Base-by-base conservation (phyloP, 177 flowering plant genomes). In the Vitis hybrid region DNA sequence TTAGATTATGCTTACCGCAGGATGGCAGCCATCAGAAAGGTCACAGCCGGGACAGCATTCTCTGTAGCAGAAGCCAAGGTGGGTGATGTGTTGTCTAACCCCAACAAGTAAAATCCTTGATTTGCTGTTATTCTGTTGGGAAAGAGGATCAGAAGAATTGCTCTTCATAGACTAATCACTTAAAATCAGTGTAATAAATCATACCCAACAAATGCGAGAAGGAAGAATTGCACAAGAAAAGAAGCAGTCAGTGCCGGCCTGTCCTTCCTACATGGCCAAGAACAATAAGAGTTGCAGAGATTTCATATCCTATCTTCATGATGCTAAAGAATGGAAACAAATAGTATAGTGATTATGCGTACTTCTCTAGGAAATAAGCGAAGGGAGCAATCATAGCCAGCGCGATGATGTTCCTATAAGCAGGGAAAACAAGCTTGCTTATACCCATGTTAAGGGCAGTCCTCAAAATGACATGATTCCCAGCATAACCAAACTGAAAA, bases 371-470 rank as follows among this genome's bases (percentile, higher is more conserved):
- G 60, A 78, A 70, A 69, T 75, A 78, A 2, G 81, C 81, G 33
- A 54, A 67, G 59, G 81, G 81, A 65, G 20, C 62, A 10, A 77
- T 71, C 5, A 61, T 8, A 58, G 59, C 9, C 50, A 77, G 52
- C 0, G 80, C 80, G 1, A 73, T 22, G 68, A 70, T 74, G 70
- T 73, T 77, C 71, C 80, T 69, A 6, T 77, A 77, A 62, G 71
- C 18, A 9, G 80, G 77, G 54, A 73, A 78, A 5, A 78, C 81
- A 28, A 78, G 71, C 65, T 75, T 78, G 81, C 81, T 78, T 11
- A 75, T 65, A 1, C 78, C 78, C 78, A 75, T 64, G 47, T 78
- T 65, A 6, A 78, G 76, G 6, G 81, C 81, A 24, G 71, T 28
- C 58, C 76, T 72, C 31, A 72, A 15, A 11, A 75, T 47, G 11